Base-by-base conservation (phyloP, 1,284 basidiomycete species). In the Kwoniella shivajii region DNA sequence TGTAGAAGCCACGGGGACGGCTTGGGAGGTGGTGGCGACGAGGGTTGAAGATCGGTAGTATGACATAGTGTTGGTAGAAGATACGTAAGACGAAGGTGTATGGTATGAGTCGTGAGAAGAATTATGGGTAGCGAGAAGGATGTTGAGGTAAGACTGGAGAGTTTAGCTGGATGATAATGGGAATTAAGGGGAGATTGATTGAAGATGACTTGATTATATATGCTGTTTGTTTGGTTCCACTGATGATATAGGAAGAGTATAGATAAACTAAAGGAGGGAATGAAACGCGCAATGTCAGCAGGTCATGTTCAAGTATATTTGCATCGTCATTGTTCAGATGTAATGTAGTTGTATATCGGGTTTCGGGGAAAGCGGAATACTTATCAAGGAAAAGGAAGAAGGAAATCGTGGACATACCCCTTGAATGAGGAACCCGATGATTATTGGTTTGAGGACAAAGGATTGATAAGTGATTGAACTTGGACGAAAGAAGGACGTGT, bases 1-100 rank as follows among this genome's bases (percentile, higher is more conserved):
- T 13, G 59, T 54, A 27, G 59, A 56, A 34, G 55, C 43, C 11
- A 49, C 20, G n/a, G 54, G 36, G n/a, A 31, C 36, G 50, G 41
- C n/a, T n/a, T 22, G 22, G 6, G 20, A 14, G 45, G 38, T 10
- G 30, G 44, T 1, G 26, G 24, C 46, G 30, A 29, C n/a, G 30
- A 44, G 38, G 31, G 44, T 27, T 20, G 58, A 22, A n/a, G 54
- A 46, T 29, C 20, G 31, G 50, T 47, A 41, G 50, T 49, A 51
- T 11, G 54, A 55, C 50, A 54, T 52, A 3, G 9, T 50, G 26
- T 14, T 18, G 14, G 43, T 22, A n/a, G 11, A 37, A 14, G 22
- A 20, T 33, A 30, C 29, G 22, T 18, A 11, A 6, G 14, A n/a
- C 10, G 29, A 34, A 24, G 29, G 29, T 6, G 18, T 36, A 14